Conservation (phyloP, 495 filamentous ascomycete genomes). For the Penicillium tannophilum region DNA sequence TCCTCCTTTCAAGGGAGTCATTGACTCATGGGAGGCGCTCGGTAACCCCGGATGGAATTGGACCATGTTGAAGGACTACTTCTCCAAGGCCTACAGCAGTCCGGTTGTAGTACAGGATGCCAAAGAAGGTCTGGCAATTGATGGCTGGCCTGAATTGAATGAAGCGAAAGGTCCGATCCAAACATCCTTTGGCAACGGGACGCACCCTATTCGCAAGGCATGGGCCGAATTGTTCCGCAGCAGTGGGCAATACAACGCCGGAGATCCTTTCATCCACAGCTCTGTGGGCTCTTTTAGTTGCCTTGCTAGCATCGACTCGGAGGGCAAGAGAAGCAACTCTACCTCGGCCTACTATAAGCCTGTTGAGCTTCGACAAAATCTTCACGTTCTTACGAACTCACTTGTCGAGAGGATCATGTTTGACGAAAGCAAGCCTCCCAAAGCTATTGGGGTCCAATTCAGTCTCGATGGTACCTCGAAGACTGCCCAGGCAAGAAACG, state of each 20-base stretch:
- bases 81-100: conserved; percentile 31
- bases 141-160: conserved; percentile 30
- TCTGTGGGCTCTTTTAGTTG: conserved; percentile 35
- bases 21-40: conserved; percentile 52
- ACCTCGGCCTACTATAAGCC: conserved; percentile 40
- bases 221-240: conserved; percentile 30
- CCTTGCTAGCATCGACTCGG: conserved; percentile 43
- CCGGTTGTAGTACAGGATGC: conserved; percentile 9
- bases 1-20: conserved; percentile 36
- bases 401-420: conserved; percentile 49
- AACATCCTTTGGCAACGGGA: conserved; percentile 39
- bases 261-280: conserved; percentile 13
- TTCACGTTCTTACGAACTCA: conserved; percentile 47
- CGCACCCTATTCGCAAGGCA: conserved; percentile 34
- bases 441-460: conserved; percentile 36
- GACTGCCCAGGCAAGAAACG: conserved; percentile 48
- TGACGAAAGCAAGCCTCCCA: conserved; percentile 36
- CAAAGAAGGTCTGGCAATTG: too few relatives aligned
- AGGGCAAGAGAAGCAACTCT: conserved; percentile 40
- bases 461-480: conserved; percentile 31
- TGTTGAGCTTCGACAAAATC: conserved; percentile 40
- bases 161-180: conserved; percentile 41
- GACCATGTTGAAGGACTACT: conserved; percentile 40
- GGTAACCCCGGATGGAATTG: conserved; percentile 56
- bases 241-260: conserved; percentile 5